These are phyloP conservation scores for Barnettozyma botsteinii DNA, from an alignment of 805 yeast genomes.

Conservation along the genomic window DNA sequence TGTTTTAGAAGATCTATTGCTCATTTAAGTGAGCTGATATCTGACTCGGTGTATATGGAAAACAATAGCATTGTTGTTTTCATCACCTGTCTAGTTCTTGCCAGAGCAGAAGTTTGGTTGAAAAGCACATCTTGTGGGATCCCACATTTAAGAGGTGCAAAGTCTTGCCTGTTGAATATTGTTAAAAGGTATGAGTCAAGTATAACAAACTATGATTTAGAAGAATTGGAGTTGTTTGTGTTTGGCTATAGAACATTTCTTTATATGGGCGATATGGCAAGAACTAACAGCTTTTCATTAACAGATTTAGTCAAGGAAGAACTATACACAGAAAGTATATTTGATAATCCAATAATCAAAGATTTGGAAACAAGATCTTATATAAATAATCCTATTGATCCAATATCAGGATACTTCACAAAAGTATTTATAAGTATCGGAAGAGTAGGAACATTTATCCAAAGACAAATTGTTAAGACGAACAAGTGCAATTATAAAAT, in stretches of 20 bases:
- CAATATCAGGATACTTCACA: not conserved
- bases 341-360: not conserved
- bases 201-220: not conserved
- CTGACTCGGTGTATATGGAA: slow-evolving; percentile 1
- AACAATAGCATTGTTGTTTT: not conserved
- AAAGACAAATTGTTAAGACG: not conserved
- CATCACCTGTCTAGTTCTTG: slow-evolving; percentile 1
- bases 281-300: not conserved
- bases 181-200: slow-evolving; percentile 1
- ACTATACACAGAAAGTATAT: not conserved
- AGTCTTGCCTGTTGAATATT: not conserved
- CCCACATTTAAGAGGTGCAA: slow-evolving; percentile 2
- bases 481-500: not conserved
- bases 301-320: slow-evolving; percentile 1
- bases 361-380: not conserved
- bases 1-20: slow-evolving; percentile 1
- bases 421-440: not conserved
- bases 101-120: not conserved
- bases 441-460: not conserved
- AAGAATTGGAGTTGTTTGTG: not conserved
- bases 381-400: not conserved
- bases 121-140: not conserved
- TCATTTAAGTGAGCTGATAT: not conserved
- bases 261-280: slow-evolving; percentile 1
- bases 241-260: slow-evolving; percentile 1